Percentiles rank a stretch among this genome's conserved stretches.
Conservation (phyloP, 192 early-diverging fungal genomes). For the Rhizophagus sp. region DNA sequence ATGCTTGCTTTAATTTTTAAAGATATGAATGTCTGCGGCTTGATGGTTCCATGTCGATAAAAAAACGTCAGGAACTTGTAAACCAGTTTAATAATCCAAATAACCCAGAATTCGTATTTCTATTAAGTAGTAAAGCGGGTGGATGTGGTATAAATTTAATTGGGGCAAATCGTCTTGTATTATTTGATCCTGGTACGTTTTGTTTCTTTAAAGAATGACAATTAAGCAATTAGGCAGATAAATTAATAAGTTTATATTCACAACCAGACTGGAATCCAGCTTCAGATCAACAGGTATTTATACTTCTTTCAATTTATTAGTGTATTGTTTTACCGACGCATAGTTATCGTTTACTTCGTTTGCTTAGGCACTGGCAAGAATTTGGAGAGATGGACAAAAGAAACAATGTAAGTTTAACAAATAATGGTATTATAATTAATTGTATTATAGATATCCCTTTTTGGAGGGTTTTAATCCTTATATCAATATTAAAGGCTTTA, state of each 20-base stretch:
- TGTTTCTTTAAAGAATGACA: neutral
- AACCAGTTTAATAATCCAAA: conserved; percentile 95
- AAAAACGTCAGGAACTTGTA: conserved; percentile 93
- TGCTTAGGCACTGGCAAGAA: conserved; percentile 71
- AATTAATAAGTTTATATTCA: neutral
- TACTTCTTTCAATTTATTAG: neutral
- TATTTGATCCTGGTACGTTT: conserved; percentile 80
- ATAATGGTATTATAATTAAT: neutral
- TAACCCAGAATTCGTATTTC: conserved; percentile 85
- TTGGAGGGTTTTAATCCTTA: neutral
- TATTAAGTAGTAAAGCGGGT: conserved; percentile 96
- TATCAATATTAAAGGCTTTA: conserved; percentile 67
- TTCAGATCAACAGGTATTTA: conserved; percentile 78
- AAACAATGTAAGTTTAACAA: conserved; percentile 56
- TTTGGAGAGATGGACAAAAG: conserved; percentile 86
- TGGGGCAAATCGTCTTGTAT: conserved; percentile 93
- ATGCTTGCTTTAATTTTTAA: neutral
- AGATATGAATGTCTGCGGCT: conserved; percentile 78
- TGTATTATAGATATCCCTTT: neutral
- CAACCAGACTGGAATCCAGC: conserved; percentile 93
- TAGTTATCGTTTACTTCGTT: conserved; percentile 2
- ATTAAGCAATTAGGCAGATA: neutral
- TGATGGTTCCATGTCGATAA: conserved; percentile 90
- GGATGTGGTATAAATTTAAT: conserved; percentile 99
- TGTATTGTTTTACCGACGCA: conserved; percentile 23